These are phyloP conservation scores for Schwanniomyces vanrijiae DNA, from an alignment of 805 yeast species.

Conservation along the genomic window DNA sequence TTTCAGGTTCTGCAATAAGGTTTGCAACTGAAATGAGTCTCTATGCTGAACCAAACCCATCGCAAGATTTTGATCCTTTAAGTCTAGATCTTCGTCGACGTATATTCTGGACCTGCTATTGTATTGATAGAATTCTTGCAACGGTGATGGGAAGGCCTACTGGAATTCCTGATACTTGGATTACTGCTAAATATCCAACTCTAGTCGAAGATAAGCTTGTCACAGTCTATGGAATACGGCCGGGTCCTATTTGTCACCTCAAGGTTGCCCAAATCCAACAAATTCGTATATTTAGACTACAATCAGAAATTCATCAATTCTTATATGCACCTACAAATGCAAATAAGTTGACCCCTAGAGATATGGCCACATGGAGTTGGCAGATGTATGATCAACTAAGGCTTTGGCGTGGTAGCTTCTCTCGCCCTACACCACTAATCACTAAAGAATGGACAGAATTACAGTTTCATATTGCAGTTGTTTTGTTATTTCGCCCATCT, in stretches of 20 bases:
- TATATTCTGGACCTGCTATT: conserved; percentile 13
- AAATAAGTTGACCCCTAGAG: not conserved
- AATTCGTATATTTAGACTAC: conserved; percentile 9
- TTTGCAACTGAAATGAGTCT: conserved; percentile 14
- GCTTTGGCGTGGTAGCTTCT: conserved; percentile 8
- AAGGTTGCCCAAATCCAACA: conserved; percentile 12
- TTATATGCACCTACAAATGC: conserved; percentile 6
- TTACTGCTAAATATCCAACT: conserved; percentile 8
- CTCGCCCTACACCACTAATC: conserved; percentile 8
- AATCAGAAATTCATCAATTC: conserved; percentile 10
- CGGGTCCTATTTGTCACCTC: conserved; percentile 9
- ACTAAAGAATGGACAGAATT: conserved; percentile 13
- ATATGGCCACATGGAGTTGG: conserved; percentile 11
- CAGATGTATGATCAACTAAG: conserved; percentile 12
- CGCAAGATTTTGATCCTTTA: conserved; percentile 9
- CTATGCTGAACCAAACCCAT: conserved; percentile 10
- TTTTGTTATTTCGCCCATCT: conserved; percentile 11
- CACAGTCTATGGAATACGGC: conserved; percentile 7
- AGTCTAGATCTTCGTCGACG: conserved; percentile 9
- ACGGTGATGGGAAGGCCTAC: conserved; percentile 12
- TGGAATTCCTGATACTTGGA: conserved; percentile 12
- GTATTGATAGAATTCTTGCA: conserved; percentile 10
- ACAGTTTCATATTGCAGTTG: conserved; percentile 12
- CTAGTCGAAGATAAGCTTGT: conserved; percentile 10
- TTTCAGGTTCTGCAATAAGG: conserved; percentile 12